phyloP scores from a whole-genome alignment of 805 yeast species.

The Pichia membranifaciens region DNA sequence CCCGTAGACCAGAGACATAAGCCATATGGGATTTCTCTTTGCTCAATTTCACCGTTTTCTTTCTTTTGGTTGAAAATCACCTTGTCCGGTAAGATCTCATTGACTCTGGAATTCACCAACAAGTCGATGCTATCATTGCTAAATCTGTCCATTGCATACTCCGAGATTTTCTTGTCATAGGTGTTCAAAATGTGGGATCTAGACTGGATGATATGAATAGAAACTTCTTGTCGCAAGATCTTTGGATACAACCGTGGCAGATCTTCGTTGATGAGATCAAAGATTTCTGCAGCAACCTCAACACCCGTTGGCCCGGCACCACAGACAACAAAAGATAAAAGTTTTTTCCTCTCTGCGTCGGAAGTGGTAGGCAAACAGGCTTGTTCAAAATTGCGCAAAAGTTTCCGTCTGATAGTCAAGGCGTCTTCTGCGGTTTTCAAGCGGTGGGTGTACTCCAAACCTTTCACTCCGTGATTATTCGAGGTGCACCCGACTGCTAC shows the following conservation, averaged over 20 bases:
- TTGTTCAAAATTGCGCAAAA: conserved; percentile 82
- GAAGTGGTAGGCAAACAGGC: conserved; percentile 73
- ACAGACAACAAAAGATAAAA: conserved; percentile 83
- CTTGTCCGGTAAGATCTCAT: conserved; percentile 64
- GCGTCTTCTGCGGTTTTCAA: conserved; percentile 89
- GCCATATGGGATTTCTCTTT: conserved; percentile 56
- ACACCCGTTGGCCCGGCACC: conserved; percentile 99
- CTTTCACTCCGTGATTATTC: conserved; percentile 90
- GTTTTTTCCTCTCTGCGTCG: conserved; percentile 69
- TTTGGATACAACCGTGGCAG: conserved; percentile 83
- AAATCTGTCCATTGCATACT: conserved; percentile 77
- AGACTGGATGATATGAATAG: conserved; percentile 84
- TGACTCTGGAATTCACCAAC: conserved; percentile 79
- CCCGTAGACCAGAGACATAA: conserved; percentile 75
- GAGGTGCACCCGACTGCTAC: conserved; percentile 94
- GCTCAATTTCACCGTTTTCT: conserved; percentile 34
- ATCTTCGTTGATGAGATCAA: conserved; percentile 90
- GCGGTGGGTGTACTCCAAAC: conserved; percentile 85
- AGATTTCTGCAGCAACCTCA: conserved; percentile 93
- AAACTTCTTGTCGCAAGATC: conserved; percentile 65
- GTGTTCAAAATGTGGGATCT: conserved; percentile 78
- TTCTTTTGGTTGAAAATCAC: conserved; percentile 53
- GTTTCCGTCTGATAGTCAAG: conserved; percentile 67
- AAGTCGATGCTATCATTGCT: conserved; percentile 61
- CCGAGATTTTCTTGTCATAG: conserved; percentile 61